These are phyloP conservation scores for Vinca minor DNA, from an alignment of 257 asterid genomes.

Conservation along the genomic window DNA sequence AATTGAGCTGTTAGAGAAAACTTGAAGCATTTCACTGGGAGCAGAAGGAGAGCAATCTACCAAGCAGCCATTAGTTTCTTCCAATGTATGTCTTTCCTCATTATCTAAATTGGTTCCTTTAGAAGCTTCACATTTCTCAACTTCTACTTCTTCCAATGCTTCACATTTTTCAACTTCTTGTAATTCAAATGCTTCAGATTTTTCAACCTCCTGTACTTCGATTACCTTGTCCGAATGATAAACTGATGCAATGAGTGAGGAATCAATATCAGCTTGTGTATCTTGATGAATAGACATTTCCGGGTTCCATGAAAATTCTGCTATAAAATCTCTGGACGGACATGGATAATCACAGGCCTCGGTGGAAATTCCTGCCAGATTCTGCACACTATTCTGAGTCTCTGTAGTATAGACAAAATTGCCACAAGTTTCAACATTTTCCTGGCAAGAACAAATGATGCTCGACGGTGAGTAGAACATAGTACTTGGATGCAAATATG, in stretches of 20 bases:
- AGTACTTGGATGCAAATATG: too few relatives aligned
- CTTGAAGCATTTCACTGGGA: slow-evolving; percentile 20
- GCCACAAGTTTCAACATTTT: slow-evolving; percentile 29
- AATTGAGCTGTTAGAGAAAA: slow-evolving; percentile 16
- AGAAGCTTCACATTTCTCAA: slow-evolving; percentile 15
- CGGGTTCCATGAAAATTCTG: slow-evolving; percentile 22
- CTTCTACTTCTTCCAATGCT: slow-evolving; percentile 18
- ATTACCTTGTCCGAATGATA: slow-evolving; percentile 25
- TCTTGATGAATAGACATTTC: slow-evolving; percentile 22
- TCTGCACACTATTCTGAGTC: slow-evolving; percentile 28
- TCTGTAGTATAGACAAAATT: slow-evolving; percentile 28
- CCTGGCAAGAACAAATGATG: slow-evolving; percentile 28
- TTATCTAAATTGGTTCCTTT: slow-evolving; percentile 20
- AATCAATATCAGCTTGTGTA: slow-evolving; percentile 18
- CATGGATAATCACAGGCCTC: slow-evolving; percentile 30
- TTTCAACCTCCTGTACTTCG: slow-evolving; percentile 24
- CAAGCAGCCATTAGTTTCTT: slow-evolving; percentile 16
- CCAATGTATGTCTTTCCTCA: slow-evolving; percentile 16
- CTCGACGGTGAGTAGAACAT: neutral
- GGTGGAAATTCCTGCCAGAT: too few relatives aligned
- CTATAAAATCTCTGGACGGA: slow-evolving; percentile 27
- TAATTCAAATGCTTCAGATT: too few relatives aligned
- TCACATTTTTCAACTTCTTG: slow-evolving; percentile 19
- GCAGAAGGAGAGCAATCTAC: slow-evolving; percentile 22
- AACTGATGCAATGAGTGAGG: slow-evolving; percentile 31